Evolutionary conservation across 345 rosid genomes (phyloP), one percentile per base, ranked within the genome.

Genomic region (Crucihimalaya himalaica): DNA sequence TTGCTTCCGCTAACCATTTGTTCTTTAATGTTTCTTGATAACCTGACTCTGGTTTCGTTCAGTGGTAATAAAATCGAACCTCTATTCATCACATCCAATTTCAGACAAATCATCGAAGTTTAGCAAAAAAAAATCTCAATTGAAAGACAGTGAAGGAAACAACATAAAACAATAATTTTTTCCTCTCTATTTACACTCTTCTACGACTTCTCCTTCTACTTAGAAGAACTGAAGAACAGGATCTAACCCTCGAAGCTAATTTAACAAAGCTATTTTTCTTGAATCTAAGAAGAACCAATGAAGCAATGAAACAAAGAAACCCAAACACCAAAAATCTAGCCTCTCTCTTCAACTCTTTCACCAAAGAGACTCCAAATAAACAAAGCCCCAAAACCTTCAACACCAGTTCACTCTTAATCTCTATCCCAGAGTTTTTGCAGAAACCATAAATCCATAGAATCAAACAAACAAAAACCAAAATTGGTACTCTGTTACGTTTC

Each of bases 401-500:
- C 58, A 77, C 25, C 29, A 16, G 0, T 13, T 71, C 80, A n/a
- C 62, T 63, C 67, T 39, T 70, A 1, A 69, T 47, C 40, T 63
- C 45, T 37, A 55, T 48, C 55, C 76, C 67, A 37, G 72, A 63
- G 39, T 70, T 18, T 70, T 16, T 77, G 62, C 55, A 63, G 19
- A 37, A 70, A 12, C 80, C 71, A 46, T 11, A 76, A 39, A 76
- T 20, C 80, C 72, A 63, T 16, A 70, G 23, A 28, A 77, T 9
- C 19, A 70, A 23, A 56, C 67, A 70, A 48, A 64, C 66, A 5
- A 70, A 58, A 37, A 64, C 5, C 55, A 71, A 52, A 47, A 70
- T n/a, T 45, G 62, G 75, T 29, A 70, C 48, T 70, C 76, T 64
- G 61, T 77, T 77, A 11, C 29, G 59, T 31, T 77, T 70, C 61